Evolutionary conservation across 2,329 filamentous ascomycete genomes (phyloP).

Genomic region (Mycocentrospora acerina): DNA sequence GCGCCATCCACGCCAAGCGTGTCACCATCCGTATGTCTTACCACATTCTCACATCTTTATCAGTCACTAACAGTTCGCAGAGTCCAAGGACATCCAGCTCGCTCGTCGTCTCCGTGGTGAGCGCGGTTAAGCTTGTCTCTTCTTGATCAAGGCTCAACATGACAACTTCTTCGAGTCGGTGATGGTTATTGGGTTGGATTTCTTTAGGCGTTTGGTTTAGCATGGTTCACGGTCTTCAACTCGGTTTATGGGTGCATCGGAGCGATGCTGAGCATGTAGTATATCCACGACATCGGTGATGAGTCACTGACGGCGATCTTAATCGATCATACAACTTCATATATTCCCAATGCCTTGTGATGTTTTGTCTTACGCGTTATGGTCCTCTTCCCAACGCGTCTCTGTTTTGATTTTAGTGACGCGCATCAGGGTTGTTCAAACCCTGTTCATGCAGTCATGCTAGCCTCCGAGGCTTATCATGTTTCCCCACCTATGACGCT

Average conservation of each 20-base stretch:
- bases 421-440: too few relatives aligned
- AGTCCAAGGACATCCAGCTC: constrained; percentile 97
- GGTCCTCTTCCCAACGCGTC: neutral
- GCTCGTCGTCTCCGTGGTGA: constrained; percentile 62
- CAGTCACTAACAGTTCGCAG: constrained; percentile 43
- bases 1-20: constrained; percentile 93
- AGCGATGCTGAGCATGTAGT: constrained; percentile 42
- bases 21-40: constrained; percentile 69
- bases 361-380: neutral
- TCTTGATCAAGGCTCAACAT: constrained; percentile 24
- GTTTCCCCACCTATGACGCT: constrained; percentile 14
- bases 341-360: constrained; percentile 4
- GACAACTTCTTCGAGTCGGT: constrained; percentile 26
- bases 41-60: neutral
- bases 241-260: constrained; percentile 39
- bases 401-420: neutral
- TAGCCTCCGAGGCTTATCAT: neutral
- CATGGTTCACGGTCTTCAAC: constrained; percentile 40
- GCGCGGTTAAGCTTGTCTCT: constrained; percentile 49
- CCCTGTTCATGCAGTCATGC: too few relatives aligned
- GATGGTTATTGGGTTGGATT: constrained; percentile 30
- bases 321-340: constrained; percentile 36
- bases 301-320: constrained; percentile 33
- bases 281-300: constrained; percentile 42
- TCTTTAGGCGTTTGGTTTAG: constrained; percentile 38